Evolutionary conservation across 148 eudicot genomes (phyloP).

Genomic region (Salicornia ramosissima): DNA sequence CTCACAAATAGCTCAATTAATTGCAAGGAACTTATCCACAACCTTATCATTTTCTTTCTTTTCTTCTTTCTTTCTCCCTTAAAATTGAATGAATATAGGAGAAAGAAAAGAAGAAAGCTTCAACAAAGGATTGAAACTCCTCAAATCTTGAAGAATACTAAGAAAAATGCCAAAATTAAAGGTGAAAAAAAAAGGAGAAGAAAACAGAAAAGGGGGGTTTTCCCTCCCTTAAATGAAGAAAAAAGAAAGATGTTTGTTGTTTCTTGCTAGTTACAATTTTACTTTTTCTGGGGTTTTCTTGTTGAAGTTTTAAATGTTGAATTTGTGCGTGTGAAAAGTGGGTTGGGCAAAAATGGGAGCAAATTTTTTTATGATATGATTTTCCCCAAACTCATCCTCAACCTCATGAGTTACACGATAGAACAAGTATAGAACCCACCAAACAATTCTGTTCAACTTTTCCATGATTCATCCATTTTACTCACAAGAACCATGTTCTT

Average conservation of each 20-base stretch:
- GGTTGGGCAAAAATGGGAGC: not conserved
- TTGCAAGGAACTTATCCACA: constrained; percentile 55
- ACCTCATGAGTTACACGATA: constrained; percentile 14
- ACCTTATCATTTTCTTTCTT: constrained; percentile 46
- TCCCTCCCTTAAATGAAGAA: not conserved
- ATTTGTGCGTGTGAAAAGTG: not conserved
- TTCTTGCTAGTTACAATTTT: not conserved
- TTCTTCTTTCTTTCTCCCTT: not conserved
- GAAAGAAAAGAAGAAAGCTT: not conserved
- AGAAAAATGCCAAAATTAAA: constrained; percentile 1
- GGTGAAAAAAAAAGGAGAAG: not conserved
- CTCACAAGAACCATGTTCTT: not conserved
- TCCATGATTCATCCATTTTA: not conserved
- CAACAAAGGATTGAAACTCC: not conserved
- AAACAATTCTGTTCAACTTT: constrained; percentile 2
- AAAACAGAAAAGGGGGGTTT: not conserved
- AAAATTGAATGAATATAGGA: not conserved
- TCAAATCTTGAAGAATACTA: not conserved
- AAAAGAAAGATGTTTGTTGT: not conserved
- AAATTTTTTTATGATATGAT: constrained; percentile 12
- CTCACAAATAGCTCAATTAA: constrained; percentile 70
- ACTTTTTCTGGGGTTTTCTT: not conserved
- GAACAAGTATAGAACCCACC: not conserved
- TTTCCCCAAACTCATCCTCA: too few species aligned
- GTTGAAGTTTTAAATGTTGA: not conserved